These are phyloP conservation scores for Atalantia buxifolia DNA, from an alignment of 345 rosid genomes.

Conservation along the genomic window DNA sequence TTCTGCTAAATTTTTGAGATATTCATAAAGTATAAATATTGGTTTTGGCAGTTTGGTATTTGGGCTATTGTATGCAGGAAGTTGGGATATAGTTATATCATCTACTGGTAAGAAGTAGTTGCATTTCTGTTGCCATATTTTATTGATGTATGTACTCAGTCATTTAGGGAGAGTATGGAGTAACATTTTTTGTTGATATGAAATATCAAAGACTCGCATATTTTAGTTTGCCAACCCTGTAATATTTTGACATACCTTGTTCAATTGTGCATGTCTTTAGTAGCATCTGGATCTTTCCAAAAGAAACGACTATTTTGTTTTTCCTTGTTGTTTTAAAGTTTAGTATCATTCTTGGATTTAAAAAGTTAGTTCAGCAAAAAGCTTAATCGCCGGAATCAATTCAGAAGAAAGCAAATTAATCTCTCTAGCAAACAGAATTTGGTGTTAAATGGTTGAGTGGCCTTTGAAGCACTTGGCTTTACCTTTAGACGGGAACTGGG, in stretches of 20 bases:
- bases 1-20: conserved; percentile 4
- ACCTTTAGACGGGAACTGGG: no score
- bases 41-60: background rate
- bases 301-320: background rate
- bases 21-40: background rate
- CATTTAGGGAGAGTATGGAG: background rate
- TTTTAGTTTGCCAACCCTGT: background rate
- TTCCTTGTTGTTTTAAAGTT: background rate
- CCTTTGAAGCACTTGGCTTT: no score
- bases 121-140: background rate
- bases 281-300: background rate
- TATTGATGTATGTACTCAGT: background rate
- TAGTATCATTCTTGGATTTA: background rate
- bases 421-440: no score
- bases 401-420: no score
- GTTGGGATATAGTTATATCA: background rate
- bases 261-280: background rate
- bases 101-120: background rate
- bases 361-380: background rate
- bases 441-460: no score
- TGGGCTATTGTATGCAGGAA: background rate
- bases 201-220: background rate
- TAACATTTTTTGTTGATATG: background rate
- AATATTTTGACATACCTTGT: background rate
- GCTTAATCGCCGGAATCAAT: no score